Percentiles rank a stretch among this genome's conserved stretches.
Evolutionary conservation across 805 yeast species (phyloP).

Genomic region (Kuraishia piskuri): DNA sequence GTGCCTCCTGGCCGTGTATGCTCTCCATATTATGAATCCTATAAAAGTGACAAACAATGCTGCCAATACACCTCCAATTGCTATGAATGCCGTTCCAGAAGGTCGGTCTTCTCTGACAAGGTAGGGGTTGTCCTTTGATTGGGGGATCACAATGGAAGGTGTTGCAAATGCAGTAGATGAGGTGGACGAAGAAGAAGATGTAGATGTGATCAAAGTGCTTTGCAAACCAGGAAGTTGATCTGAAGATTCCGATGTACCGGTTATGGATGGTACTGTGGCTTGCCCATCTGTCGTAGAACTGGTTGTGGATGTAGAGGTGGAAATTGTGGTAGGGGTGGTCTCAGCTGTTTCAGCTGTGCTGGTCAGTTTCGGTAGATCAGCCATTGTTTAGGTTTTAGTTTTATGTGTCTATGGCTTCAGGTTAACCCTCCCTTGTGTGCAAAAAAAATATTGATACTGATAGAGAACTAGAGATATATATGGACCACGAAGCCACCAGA

Average conservation of each 20-base stretch:
- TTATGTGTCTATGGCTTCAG: background rate
- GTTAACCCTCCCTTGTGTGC: too few relatives aligned
- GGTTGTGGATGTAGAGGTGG: background rate
- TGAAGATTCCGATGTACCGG: background rate
- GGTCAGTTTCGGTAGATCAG: background rate
- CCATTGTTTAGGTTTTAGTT: background rate
- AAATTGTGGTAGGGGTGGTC: background rate
- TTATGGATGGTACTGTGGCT: background rate
- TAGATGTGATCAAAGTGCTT: background rate
- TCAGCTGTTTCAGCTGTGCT: background rate
- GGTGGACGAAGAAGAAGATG: conserved; percentile 1
- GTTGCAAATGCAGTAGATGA: conserved; percentile 25
- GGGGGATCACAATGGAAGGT: conserved; percentile 49
- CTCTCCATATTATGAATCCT: conserved; percentile 2
- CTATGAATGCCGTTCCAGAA: conserved; percentile 76
- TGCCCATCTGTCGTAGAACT: background rate
- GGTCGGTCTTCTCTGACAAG: conserved; percentile 44
- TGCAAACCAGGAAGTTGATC: background rate
- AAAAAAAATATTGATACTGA: too few relatives aligned
- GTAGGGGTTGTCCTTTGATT: conserved; percentile 55
- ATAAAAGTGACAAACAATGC: conserved; percentile 37
- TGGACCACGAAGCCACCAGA: background rate
- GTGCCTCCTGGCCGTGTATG: background rate
- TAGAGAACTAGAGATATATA: too few relatives aligned
- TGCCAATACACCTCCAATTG: conserved; percentile 64